These are phyloP conservation scores for Fagopyrum homotropicum DNA, from an alignment of 148 eudicot genomes.

Conservation along the genomic window DNA sequence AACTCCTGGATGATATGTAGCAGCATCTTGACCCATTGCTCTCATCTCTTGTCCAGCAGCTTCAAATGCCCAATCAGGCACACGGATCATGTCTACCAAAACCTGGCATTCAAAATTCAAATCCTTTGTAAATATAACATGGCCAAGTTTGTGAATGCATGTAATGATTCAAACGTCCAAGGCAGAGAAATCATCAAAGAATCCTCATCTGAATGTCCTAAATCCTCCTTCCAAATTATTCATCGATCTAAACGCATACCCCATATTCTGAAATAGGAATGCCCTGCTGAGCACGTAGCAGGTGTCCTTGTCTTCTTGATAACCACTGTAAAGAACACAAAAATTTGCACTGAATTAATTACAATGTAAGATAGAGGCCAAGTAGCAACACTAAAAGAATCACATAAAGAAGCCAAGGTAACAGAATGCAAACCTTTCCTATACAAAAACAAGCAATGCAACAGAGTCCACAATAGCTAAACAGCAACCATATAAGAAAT, in stretches of 20 bases:
- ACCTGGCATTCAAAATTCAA: constrained; percentile 34
- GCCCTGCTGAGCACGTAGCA: constrained; percentile 82
- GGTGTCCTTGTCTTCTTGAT: constrained; percentile 74
- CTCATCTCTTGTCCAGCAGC: constrained; percentile 95
- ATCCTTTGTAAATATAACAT: neutral
- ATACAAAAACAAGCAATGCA: constrained; percentile 73
- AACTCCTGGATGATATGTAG: constrained; percentile 73
- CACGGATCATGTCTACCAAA: constrained; percentile 83
- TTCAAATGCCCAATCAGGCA: constrained; percentile 99
- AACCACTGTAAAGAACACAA: constrained; percentile 50
- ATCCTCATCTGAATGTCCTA: neutral
- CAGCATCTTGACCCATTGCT: constrained; percentile 92
- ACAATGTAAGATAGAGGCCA: neutral
- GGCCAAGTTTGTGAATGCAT: neutral
- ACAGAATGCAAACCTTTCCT: constrained; percentile 51
- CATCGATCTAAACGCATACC: constrained; percentile 36
- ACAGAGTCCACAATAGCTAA: constrained; percentile 87
- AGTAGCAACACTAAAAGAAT: neutral
- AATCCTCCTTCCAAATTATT: neutral
- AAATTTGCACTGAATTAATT: neutral
- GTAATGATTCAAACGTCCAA: neutral
- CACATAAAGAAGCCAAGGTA: neutral
- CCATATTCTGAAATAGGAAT: constrained; percentile 84
- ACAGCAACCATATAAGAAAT: constrained; percentile 89
- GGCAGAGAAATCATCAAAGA: neutral